Base-by-base conservation (phyloP, 2,329 filamentous ascomycete genomes). In the Ustulina deusta region DNA sequence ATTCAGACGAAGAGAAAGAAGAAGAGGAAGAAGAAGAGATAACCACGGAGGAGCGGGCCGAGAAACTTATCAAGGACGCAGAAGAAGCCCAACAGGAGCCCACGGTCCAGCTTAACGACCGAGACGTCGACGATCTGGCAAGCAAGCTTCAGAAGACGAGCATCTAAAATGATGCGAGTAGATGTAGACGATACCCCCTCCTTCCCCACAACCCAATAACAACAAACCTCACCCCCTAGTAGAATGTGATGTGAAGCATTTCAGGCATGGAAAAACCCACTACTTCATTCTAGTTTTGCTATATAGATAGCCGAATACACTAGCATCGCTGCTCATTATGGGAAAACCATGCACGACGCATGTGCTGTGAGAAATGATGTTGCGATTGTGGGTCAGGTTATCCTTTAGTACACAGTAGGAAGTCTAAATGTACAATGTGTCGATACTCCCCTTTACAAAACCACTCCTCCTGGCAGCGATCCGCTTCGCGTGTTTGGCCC, bases 41-140 rank as follows among this genome's bases (percentile, higher is more conserved):
- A 25, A 84, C 88, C 73, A 80, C 85, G 25, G 85, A 91, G 78
- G 88, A 90, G 77, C 84, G 90, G 67, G 88, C 89, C 48, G 90
- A 93, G 82, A 92, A 90, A 79, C 81, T 90, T 42, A 77, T 91
- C 73, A 87, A 90, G 80, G 89, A 91, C 72, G 91, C 90, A 3
- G 87, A 93, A 73, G 85, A 89, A 75, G 91, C 90, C 0, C 91
- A 93, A 80, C 86, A 91, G 70, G 87, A 94, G 79, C 91, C 92
- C 46, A 88, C 90, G n/a, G 85, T 88, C 17, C 87, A 91, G 79
- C 81, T 87, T 72, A 87, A 93, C 80, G 89, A 94, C 77, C 88
- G 90, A 79, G 91, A 92, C 36, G 92, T 98, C 44, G 94, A 97
- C 75, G 90, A 89, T 52, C 83, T 98, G 76, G 91, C 93, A 17